phyloP scores from a whole-genome alignment of 257 asterid species.

The Linderniella brevidens region DNA sequence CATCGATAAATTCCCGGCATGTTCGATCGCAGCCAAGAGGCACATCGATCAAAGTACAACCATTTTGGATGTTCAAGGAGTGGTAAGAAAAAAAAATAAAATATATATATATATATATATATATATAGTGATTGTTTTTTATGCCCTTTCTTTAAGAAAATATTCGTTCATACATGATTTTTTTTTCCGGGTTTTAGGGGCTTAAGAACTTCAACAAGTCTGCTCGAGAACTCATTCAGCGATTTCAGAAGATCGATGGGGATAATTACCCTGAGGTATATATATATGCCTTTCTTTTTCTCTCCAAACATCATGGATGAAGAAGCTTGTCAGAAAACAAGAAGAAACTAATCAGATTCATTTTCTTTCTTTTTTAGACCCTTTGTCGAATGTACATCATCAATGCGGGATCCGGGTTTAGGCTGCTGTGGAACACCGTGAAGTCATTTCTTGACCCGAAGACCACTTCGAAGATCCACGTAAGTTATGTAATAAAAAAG shows the following conservation, averaged over 20 bases:
- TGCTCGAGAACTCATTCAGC: slow-evolving; percentile 81
- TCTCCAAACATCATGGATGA: not conserved
- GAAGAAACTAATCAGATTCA: no score
- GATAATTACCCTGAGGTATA: slow-evolving; percentile 82
- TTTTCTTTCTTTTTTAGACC: slow-evolving; percentile 25
- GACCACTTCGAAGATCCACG: slow-evolving; percentile 90
- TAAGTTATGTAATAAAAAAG: slow-evolving; percentile 14
- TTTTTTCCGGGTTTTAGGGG: slow-evolving; percentile 29
- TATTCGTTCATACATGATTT: not conserved
- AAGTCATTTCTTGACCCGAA: slow-evolving; percentile 96
- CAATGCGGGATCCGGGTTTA: slow-evolving; percentile 96
- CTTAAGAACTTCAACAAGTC: slow-evolving; percentile 72
- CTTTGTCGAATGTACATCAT: slow-evolving; percentile 92
- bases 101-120: no score
- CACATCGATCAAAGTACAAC: slow-evolving; percentile 95
- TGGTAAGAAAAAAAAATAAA: slow-evolving; percentile 55
- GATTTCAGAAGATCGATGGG: slow-evolving; percentile 79
- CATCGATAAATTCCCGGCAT: slow-evolving; percentile 76
- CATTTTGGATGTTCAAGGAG: slow-evolving; percentile 96
- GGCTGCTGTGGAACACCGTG: slow-evolving; percentile 92
- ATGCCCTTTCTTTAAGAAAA: not conserved
- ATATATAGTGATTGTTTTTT: not conserved
- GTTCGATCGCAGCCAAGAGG: slow-evolving; percentile 80
- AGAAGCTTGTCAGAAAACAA: not conserved
- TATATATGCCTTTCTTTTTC: not conserved